phyloP scores from a whole-genome alignment of 2,329 filamentous ascomycete genomes.

The Colletotrichum cordylinicola region DNA sequence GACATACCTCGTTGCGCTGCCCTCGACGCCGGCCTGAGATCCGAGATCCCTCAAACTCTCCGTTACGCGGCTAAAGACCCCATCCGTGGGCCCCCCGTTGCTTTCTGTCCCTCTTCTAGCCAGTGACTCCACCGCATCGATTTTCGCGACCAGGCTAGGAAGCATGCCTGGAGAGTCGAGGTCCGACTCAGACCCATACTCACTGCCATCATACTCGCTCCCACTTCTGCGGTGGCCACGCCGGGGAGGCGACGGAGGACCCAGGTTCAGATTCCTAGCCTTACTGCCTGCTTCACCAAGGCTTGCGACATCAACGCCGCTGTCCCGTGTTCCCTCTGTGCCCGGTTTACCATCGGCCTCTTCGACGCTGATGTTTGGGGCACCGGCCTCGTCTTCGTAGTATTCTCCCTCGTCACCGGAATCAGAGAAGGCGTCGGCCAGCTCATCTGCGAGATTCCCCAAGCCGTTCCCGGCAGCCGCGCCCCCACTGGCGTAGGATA shows the following conservation, averaged over 20 bases:
- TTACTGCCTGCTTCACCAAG: conserved; percentile 24
- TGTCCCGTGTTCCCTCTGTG: conserved; percentile 41
- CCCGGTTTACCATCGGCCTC: conserved; percentile 27
- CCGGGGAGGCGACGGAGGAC: conserved; percentile 47
- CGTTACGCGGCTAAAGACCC: conserved; percentile 72
- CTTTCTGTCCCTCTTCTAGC: conserved; percentile 70
- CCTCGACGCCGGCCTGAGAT: conserved; percentile 75
- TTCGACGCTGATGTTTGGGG: conserved; percentile 26
- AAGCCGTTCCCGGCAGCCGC: conserved; percentile 60
- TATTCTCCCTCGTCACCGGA: conserved; percentile 66
- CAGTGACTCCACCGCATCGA: conserved; percentile 75
- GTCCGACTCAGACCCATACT: conserved; percentile 77
- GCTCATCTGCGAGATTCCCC: conserved; percentile 81
- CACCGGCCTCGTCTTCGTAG: conserved; percentile 34
- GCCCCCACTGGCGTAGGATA: conserved; percentile 50
- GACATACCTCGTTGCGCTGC: conserved; percentile 72
- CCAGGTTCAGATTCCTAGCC: conserved; percentile 46
- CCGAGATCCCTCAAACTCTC: conserved; percentile 75
- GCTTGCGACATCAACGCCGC: conserved; percentile 45
- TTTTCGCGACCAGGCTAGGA: conserved; percentile 69
- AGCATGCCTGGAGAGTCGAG: conserved; percentile 73
- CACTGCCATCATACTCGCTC: conserved; percentile 74
- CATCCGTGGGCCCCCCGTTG: conserved; percentile 68
- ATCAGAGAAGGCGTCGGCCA: conserved; percentile 75
- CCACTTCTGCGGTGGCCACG: conserved; percentile 56